Base-by-base conservation (phyloP, 2,329 filamentous ascomycete genomes). In the Pseudogymnoascus verrucosus region DNA sequence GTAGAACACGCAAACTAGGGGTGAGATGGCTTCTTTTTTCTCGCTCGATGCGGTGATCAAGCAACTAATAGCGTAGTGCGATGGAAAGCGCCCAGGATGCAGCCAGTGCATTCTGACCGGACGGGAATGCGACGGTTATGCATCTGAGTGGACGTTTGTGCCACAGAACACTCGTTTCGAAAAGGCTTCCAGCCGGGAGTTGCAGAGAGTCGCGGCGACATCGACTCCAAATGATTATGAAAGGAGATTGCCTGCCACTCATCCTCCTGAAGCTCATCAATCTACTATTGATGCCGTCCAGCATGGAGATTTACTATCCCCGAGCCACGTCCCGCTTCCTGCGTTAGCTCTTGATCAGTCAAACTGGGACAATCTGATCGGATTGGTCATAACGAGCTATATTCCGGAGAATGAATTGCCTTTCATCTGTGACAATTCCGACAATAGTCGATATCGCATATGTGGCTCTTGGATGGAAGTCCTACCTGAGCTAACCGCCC, bases 401-500 rank as follows among this genome's bases (percentile, higher is more conserved):
- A 19, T 65, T 12, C 60, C 69, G 37, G 61, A 60, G 34, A 60
- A 66, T 60, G 59, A 68, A 63, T 11, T 67, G 21, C 59, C 63
- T 14, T 63, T 60, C 34, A 21, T 64, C 16, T 21, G 40, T 21
- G 40, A 44, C 19, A 39, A 59, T 62, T 44, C 28, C 62, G 28
- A 44, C 36, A 47, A 36, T 21, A 54, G 26, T 34, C 28, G 23
- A 19, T 51, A 71, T 23, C 71, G 73, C 8, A 73, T 77, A 51
- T 78, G 76, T 63, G 77, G 76, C 6, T 69, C 74, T 0, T 79
- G 77, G 77, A 71, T 78, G 0, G 75, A 76, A 61, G 70, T 74
- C 6, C 70, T 78, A 5, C 76, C 76, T 1, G 64, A 68, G 0
- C 68, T 78, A 2, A 67, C 69, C 1, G 57, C 63, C 7, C 65